phyloP scores from a whole-genome alignment of 2,329 filamentous ascomycete genomes.

The Rhinocladiella mackenziei region DNA sequence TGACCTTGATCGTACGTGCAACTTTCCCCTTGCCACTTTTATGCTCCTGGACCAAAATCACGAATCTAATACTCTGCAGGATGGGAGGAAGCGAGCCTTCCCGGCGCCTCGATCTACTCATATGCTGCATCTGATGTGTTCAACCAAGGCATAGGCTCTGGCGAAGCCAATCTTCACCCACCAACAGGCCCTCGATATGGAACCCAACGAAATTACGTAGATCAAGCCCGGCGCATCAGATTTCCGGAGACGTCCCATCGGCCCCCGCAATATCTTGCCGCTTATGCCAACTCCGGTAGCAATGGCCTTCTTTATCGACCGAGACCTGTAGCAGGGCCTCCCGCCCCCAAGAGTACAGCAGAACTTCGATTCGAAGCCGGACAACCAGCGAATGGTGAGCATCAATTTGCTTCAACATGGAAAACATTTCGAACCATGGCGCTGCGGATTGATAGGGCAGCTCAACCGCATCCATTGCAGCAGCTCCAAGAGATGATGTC shows the following conservation, averaged over 20 bases:
- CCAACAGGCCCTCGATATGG: constrained; percentile 1
- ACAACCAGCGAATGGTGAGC: constrained; percentile 4
- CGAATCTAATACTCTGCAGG: constrained; percentile 12
- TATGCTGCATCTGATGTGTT: constrained; percentile 15
- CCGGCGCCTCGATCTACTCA: constrained; percentile 18
- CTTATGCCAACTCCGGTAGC: not conserved
- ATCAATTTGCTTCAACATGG: constrained; percentile 13
- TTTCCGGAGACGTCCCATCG: not conserved
- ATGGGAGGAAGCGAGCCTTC: constrained; percentile 24
- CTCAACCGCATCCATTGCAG: constrained; percentile 12
- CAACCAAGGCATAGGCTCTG: constrained; percentile 9
- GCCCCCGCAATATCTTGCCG: not conserved
- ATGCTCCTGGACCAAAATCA: not conserved
- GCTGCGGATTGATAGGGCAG: constrained; percentile 5
- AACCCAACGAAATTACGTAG: not conserved
- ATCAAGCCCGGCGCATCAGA: not conserved
- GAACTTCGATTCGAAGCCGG: constrained; percentile 6
- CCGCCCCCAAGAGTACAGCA: constrained; percentile 4
- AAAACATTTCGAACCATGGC: constrained; percentile 4
- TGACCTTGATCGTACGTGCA: constrained; percentile 21
- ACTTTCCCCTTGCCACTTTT: not conserved
- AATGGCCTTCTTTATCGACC: not conserved
- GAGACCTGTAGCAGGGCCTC: not conserved
- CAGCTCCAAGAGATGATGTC: constrained; percentile 13
- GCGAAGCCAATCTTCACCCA: constrained; percentile 1